phyloP scores from a whole-genome alignment of 169 alveolate species.

The Plasmodium ovale region DNA sequence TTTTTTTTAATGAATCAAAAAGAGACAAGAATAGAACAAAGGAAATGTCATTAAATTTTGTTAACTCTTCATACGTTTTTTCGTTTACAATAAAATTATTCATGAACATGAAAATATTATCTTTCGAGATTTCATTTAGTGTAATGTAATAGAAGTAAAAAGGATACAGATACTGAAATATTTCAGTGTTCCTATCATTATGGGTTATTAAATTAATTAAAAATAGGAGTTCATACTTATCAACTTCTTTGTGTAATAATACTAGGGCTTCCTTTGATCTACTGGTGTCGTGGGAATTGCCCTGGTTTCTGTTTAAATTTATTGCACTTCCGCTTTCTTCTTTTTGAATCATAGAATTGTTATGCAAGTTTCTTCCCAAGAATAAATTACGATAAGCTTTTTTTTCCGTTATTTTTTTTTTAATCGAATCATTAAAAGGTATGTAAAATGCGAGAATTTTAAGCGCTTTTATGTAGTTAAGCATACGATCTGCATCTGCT shows the following conservation, averaged over 20 bases:
- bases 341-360: not conserved
- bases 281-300: not conserved
- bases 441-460: slow-evolving; percentile 44
- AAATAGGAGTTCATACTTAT: slow-evolving; percentile 65
- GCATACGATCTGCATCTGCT: not conserved
- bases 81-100: slow-evolving; percentile 61
- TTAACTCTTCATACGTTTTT: slow-evolving; percentile 31
- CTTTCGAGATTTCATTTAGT: slow-evolving; percentile 8
- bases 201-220: slow-evolving; percentile 76
- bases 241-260: slow-evolving; percentile 15
- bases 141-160: slow-evolving; percentile 46
- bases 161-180: slow-evolving; percentile 40
- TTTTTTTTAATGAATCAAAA: slow-evolving; percentile 46
- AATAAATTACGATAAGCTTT: slow-evolving; percentile 23
- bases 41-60: slow-evolving; percentile 12
- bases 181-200: slow-evolving; percentile 34
- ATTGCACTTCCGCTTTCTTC: not conserved
- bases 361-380: slow-evolving; percentile 7
- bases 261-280: not conserved
- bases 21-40: slow-evolving; percentile 52
- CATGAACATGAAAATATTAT: slow-evolving; percentile 63
- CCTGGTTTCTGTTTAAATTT: not conserved
- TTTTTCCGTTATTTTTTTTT: slow-evolving; percentile 62
- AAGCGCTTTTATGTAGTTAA: slow-evolving; percentile 38
- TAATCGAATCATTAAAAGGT: slow-evolving; percentile 45